Base-by-base conservation (phyloP, 2,329 filamentous ascomycete genomes). In the Aureobasidium zeae region DNA sequence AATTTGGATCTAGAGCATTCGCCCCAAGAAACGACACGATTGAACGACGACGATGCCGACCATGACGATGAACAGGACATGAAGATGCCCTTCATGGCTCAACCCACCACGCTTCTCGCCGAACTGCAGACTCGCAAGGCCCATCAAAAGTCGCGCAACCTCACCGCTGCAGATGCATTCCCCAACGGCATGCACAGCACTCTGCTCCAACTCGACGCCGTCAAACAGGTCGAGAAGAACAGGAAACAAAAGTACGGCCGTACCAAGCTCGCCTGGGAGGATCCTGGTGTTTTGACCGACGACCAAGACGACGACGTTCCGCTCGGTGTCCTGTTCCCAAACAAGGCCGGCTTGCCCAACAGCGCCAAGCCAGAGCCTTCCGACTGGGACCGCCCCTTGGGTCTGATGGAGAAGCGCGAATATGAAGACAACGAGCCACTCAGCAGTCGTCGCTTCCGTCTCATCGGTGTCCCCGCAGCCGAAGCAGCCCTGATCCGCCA, bases 401-500 rank as follows among this genome's bases (percentile, higher is more conserved):
- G 85, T 4, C 62, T 91, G 45, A 80, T 91, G 69, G 83, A 93
- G 57, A 79, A 77, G 54, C 79, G 86, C 34, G 82, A 93, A 47
- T 67, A 91, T 51, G 91, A 98, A 59, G 91, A 98, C 55, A 91
- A 87, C 44, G 91, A 96, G 59, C 88, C 91, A 0, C 69, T 95
- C 15, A 87, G 83, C 54, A 73, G 73, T 28, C 80, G 88, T 2
- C 78, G 85, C 35, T 83, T 81, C 29, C 74, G 88, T 45, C 70
- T 95, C 5, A 74, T 81, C 31, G 85, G 84, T 26, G 70, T 74
- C 12, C 67, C 44, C 7, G 48, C 50, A 7, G 42, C 48, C 0
- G 45, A 39, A 8, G 32, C 32, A 4, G 21, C 31, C 10, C 42
- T 12, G 2, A 45, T 37, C 13, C 50, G n/a, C 37, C 55, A 47